These are phyloP conservation scores for Bullera alba DNA, from an alignment of 768 basidiomycete genomes.

Conservation along the genomic window DNA sequence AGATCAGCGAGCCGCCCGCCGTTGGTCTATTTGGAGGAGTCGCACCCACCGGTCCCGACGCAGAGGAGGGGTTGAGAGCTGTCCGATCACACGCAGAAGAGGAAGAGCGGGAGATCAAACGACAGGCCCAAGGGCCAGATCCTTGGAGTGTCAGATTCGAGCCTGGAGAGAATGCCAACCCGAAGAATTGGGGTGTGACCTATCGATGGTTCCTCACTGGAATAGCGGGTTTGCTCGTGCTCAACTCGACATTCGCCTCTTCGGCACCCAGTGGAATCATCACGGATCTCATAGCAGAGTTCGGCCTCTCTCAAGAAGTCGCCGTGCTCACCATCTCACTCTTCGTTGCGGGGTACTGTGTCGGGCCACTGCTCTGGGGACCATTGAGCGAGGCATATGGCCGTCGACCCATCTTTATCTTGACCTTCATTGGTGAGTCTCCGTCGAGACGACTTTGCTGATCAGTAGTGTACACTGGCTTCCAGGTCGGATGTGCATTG, in stretches of 20 bases:
- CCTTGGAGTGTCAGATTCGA: conserved; percentile 41
- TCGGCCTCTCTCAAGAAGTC: conserved; percentile 39
- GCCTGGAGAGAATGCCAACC: conserved; percentile 40
- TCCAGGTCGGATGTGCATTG: conserved; percentile 47
- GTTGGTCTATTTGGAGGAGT: conserved; percentile 32
- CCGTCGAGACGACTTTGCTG: too few relatives aligned
- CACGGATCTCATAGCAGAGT: conserved; percentile 25
- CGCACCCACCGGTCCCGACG: conserved; percentile 30
- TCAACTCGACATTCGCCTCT: conserved; percentile 45
- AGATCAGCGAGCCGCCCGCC: conserved; percentile 20
- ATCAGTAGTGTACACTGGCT: conserved; percentile 31
- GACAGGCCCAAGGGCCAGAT: conserved; percentile 31
- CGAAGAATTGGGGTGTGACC: conserved; percentile 42
- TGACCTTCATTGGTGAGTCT: conserved; percentile 44
- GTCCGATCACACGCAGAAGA: conserved; percentile 32
- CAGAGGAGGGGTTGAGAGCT: conserved; percentile 28
- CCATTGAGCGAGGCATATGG: conserved; percentile 46
- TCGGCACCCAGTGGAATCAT: conserved; percentile 42
- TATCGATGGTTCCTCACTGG: conserved; percentile 42
- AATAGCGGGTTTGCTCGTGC: conserved; percentile 37
- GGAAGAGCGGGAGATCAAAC: conserved; percentile 19
- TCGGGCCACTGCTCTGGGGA: conserved; percentile 46
- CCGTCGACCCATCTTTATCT: conserved; percentile 46
- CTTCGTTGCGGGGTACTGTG: conserved; percentile 43
- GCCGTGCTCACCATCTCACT: conserved; percentile 38